Evolutionary conservation across 495 filamentous ascomycete species (phyloP), one percentile per base, ranked within the genome.

Genomic region (Daldinia concentrica): DNA sequence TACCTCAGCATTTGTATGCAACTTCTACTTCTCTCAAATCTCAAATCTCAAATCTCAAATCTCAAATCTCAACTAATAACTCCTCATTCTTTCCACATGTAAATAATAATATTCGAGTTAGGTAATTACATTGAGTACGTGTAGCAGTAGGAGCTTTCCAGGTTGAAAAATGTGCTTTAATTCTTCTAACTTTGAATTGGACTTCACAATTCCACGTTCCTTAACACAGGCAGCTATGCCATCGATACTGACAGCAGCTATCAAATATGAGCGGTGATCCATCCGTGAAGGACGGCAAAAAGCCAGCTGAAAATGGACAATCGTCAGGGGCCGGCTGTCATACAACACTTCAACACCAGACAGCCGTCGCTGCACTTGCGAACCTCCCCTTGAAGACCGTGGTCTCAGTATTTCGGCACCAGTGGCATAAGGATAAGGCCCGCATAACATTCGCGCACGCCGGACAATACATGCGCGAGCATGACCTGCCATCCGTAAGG

Each of bases 341-440:
- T 41, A 22, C 56, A 48, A 24, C 62, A 39, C 64, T 57, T 19
- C 61, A 69, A 11, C 75, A 74, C 19, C 36, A 77, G 52, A 65
- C 70, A 5, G 73, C 75, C 9, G 48, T 74, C 22, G 22, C 54
- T 26, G 67, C 71, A 9, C 70, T 77, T 39, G 75, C 69, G 2
- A 74, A 58, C 12, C 62, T 75, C 1, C 75, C 75, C 15, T 50
- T 77, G 14, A 72, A 74, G 32, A 76, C 68, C 12, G 67, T 77
- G 5, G 50, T 72, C 54, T 64, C 69, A 9, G 64, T 77, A 27
- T 66, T 77, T 32, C 55, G 59, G 11, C 75, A 77, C 45, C 75
- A 77, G 36, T 77, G 75, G 75, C 67, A 72, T 29, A 77, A 77
- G 43, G 75, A 77, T 22, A 65, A 71, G 55, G 48, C 62, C 24